Evolutionary conservation across 2,329 filamentous ascomycete species (phyloP), one percentile per base, ranked within the genome.

Genomic region (Fusarium chuoi): DNA sequence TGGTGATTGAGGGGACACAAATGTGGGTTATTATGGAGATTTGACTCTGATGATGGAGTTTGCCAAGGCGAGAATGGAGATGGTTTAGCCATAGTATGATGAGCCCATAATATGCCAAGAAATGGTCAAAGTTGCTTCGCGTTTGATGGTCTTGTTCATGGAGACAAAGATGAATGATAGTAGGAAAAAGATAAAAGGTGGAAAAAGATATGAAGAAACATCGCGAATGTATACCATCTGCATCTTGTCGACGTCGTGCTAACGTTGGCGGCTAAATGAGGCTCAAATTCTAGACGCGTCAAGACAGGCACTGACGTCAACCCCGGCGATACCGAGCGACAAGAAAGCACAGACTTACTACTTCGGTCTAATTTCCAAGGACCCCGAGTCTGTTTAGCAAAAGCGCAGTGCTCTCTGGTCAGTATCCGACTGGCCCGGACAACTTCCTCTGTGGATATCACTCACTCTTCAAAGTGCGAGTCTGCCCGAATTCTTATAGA

Each of bases 41-140:
- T 39, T 35, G 38, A 30, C 35, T 65, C 18, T 45, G 26, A 28
- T 39, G 46, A 68, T 68, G 65, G 65, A 62, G 57, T 64, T 72
- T 48, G 60, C 65, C 65, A 71, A 65, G 65, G 41, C 58, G 26
- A 55, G 20, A 58, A 71, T 64, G 61, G 57, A 73, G 52, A 48
- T 45, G 11, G 30, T 38, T 73, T 73, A 73, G 70, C 74, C 70
- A 73, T 67, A 61, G 55, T 48, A 74, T 67, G 13, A n/a, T 61
- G 26, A 57, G 52, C 33, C 59, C 70, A 59, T 57, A 46, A 58
- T 69, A 49, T 55, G 36, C 63, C 64, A 68, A 54, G 49, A 51
- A 70, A 24, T 46, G 17, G 62, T 17, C 22, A 26, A 63, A 33
- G 28, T 63, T 49, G 58, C 24, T 36, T 63, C 39, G 33, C n/a